These are phyloP conservation scores for Fraxinus angustifolia DNA, from an alignment of 305 asterid genomes.

Conservation along the genomic window DNA sequence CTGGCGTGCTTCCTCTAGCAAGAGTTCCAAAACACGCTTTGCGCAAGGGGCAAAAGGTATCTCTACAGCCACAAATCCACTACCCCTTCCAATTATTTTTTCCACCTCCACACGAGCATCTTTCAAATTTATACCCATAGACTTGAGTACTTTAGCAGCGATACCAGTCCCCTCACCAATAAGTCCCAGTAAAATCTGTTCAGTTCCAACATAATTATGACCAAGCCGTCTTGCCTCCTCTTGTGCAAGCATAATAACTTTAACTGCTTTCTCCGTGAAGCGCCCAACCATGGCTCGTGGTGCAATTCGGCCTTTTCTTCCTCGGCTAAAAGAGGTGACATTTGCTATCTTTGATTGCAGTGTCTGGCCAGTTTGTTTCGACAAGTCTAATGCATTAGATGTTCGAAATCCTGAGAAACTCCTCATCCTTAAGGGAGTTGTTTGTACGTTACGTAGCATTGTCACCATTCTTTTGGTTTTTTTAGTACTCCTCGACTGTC, in stretches of 20 bases:
- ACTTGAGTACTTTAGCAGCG: constrained; percentile 95
- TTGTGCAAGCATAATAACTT: constrained; percentile 94
- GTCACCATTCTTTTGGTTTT: constrained; percentile 40
- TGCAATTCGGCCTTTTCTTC: constrained; percentile 39
- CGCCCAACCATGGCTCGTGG: constrained; percentile 95
- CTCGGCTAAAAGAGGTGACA: constrained; percentile 38
- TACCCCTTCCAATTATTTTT: constrained; percentile 91
- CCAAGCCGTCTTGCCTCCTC: constrained; percentile 97
- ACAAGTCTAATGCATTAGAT: constrained; percentile 58
- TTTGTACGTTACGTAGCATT: constrained; percentile 46
- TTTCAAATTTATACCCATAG: constrained; percentile 89
- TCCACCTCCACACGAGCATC: constrained; percentile 98
- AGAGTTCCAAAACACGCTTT: constrained; percentile 84
- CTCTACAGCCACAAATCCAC: constrained; percentile 96
- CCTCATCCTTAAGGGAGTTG: constrained; percentile 38
- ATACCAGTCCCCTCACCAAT: constrained; percentile 97
- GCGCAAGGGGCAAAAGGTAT: constrained; percentile 95
- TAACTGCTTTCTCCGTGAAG: constrained; percentile 88
- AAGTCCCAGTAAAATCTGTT: constrained; percentile 82
- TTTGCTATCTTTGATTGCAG: constrained; percentile 65
- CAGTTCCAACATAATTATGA: constrained; percentile 91
- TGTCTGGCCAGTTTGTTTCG: constrained; percentile 40
- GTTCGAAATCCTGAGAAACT: constrained; percentile 68
- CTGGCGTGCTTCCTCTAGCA: constrained; percentile 92
- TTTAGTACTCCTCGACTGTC: constrained; percentile 48